Evolutionary conservation across 805 yeast genomes (phyloP).

Genomic region (Peterozyma toletana): DNA sequence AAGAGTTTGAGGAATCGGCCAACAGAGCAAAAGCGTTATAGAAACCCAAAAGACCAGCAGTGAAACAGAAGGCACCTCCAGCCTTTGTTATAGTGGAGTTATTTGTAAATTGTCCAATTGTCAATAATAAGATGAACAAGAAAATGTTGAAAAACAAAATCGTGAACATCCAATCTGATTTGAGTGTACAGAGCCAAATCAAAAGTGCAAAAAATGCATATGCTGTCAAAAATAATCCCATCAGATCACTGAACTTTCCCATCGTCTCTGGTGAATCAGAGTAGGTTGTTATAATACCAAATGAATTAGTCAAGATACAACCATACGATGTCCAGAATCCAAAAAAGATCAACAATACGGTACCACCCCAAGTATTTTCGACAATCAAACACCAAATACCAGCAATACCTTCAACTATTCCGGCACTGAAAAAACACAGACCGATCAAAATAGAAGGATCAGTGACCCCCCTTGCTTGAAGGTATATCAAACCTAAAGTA

Average conservation of each 20-base stretch:
- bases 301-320: conserved; percentile 33
- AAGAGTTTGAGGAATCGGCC: conserved; percentile 48
- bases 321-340: conserved; percentile 47
- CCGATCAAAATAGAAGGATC: conserved; percentile 35
- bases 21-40: conserved; percentile 39
- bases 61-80: conserved; percentile 40
- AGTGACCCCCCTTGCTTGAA: conserved; percentile 37
- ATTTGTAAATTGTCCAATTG: conserved; percentile 34
- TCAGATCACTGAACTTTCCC: conserved; percentile 30
- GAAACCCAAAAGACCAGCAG: conserved; percentile 34
- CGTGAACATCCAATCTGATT: conserved; percentile 35
- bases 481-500: conserved; percentile 35
- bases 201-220: conserved; percentile 46
- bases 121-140: conserved; percentile 35
- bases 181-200: conserved; percentile 36
- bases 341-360: conserved; percentile 44
- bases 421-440: conserved; percentile 39
- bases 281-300: conserved; percentile 34
- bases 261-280: conserved; percentile 13
- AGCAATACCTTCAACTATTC: conserved; percentile 38
- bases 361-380: conserved; percentile 49
- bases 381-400: conserved; percentile 42
- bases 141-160: conserved; percentile 32
- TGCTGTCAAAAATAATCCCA: conserved; percentile 40
- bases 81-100: conserved; percentile 25